Evolutionary conservation across 2,329 filamentous ascomycete species (phyloP).

Genomic region (Akanthomyces uredinophilus): DNA sequence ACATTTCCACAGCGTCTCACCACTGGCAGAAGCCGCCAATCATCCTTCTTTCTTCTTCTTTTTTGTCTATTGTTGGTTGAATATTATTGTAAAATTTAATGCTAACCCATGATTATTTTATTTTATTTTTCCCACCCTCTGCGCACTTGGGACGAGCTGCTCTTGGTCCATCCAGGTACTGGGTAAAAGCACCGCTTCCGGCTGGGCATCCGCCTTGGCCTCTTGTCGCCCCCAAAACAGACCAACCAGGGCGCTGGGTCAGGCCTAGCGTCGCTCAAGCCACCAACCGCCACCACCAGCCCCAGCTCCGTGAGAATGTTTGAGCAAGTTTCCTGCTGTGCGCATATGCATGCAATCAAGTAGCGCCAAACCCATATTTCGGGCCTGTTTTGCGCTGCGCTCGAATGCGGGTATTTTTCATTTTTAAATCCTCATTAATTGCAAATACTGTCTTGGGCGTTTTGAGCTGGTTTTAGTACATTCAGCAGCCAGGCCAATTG

Average conservation of each 20-base stretch:
- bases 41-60: neutral
- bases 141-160: neutral
- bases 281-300: too few relatives aligned
- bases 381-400: neutral
- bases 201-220: neutral
- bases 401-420: neutral
- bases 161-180: too few relatives aligned
- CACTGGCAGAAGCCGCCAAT: too few relatives aligned
- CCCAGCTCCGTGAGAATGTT: conserved; percentile 28
- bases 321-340: conserved; percentile 34
- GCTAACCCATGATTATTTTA: neutral
- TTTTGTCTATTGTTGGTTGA: neutral
- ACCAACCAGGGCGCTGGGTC: neutral
- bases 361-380: conserved; percentile 12
- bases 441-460: neutral
- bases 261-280: neutral
- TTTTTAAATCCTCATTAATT: neutral
- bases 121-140: neutral
- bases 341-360: conserved; percentile 13
- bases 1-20: too few relatives aligned
- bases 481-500: neutral
- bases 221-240: neutral
- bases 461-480: neutral
- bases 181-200: neutral
- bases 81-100: neutral